Evolutionary conservation across 2,329 filamentous ascomycete species (phyloP), one percentile per base, ranked within the genome.

Genomic region (Shiraia bambusicola): DNA sequence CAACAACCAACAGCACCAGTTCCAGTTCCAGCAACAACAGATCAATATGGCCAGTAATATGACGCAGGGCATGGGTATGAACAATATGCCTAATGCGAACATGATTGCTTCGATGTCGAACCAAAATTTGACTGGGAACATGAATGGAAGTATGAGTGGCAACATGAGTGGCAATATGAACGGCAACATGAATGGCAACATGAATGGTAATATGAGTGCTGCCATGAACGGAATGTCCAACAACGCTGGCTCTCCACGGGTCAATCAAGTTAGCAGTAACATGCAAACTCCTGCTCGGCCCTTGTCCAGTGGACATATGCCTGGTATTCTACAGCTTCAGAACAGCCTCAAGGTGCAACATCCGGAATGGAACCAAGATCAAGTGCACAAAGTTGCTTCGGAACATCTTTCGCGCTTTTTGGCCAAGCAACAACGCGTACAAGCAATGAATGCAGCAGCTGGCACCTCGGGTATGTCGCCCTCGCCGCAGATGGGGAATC

Each of bases 371-470:
- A 50, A 55, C 19, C 53, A 40, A 22, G 65, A 68, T 37, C 64
- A 66, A 37, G 43, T 68, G 31, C 49, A 57, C 28, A 66, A 66
- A 48, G 51, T 50, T 37, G 65, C 66, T 32, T 63, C 62, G 27
- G 65, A 66, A 15, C 59, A 69, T 26, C 61, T 69, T 35, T 51
- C 51, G 40, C 55, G 55, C 28, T 57, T 58, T 39, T 52, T 66
- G 35, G 54, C 56, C 40, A 65, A 62, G 37, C 60, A 66, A 34
- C 61, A 67, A 50, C 62, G 63, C 38, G 49, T 54, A 36, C 61
- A 65, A 48, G 65, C 66, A 40, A 64, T 69, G 59, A 67, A 61
- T 36, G 65, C 67, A 28, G 65, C 66, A 34, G 60, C 63, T 33
- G 63, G 63, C 32, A 54, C 59, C 26, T 55, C 63, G 17, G 60